Conservation (phyloP, 78 protist species). For the Paratrimastix pyriformis region DNA sequence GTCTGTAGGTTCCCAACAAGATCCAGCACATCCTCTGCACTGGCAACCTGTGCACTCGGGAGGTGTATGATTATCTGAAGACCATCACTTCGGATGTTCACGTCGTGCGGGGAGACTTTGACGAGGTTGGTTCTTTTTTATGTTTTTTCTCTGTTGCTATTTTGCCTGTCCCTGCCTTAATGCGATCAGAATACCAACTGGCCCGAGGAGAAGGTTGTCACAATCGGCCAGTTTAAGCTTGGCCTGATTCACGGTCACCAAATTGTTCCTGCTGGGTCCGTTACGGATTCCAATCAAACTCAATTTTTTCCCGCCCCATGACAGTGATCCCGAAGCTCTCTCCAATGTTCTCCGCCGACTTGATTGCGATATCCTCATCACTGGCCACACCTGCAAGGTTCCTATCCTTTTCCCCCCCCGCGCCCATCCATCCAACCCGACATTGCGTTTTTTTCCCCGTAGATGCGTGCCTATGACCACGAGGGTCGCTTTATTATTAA, state of each 20-base stretch:
- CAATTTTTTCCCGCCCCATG: conserved; percentile 45
- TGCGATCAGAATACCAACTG: neutral
- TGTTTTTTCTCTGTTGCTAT: neutral
- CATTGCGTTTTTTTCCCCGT: conserved; percentile 30
- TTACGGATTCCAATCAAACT: neutral
- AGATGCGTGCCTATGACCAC: conserved; percentile 37
- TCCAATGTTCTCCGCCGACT: conserved; percentile 81
- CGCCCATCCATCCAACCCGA: neutral
- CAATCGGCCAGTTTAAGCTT: conserved; percentile 77
- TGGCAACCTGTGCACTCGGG: conserved; percentile 82
- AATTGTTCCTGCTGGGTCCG: conserved; percentile 31
- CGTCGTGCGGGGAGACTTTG: conserved; percentile 81
- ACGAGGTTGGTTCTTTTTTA: conserved; percentile 52
- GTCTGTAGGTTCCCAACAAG: conserved; percentile 81
- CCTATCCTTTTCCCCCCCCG: neutral
- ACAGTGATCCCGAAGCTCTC: conserved; percentile 76
- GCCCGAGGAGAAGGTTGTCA: conserved; percentile 66
- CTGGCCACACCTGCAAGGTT: conserved; percentile 40
- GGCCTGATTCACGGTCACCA: conserved; percentile 98
- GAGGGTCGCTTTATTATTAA: conserved; percentile 83
- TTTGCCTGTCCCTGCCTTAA: conserved; percentile 13
- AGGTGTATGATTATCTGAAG: conserved; percentile 68
- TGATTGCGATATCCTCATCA: conserved; percentile 87
- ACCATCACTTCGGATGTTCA: conserved; percentile 82
- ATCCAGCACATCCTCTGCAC: conserved; percentile 89